These are phyloP conservation scores for Ascoidea rubescens DNA, from an alignment of 805 yeast species.

Conservation along the genomic window DNA sequence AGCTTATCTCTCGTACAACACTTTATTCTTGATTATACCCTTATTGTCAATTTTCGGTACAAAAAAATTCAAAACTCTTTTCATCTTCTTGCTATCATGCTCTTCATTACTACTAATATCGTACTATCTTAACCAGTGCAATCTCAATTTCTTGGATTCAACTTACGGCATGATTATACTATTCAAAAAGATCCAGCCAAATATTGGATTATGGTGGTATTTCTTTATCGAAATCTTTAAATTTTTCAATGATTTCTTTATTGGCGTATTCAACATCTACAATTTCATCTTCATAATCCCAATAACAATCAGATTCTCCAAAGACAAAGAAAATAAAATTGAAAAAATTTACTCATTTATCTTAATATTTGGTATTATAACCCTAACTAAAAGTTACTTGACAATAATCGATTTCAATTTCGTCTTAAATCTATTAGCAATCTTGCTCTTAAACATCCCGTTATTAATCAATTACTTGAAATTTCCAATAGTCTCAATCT, in stretches of 20 bases:
- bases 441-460: constrained; percentile 26
- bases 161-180: constrained; percentile 44
- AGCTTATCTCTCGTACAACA: constrained; percentile 15
- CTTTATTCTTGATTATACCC: too few species aligned
- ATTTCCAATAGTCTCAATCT: constrained; percentile 32
- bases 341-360: constrained; percentile 48
- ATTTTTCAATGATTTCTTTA: constrained; percentile 71
- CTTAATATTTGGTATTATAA: constrained; percentile 34
- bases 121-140: constrained; percentile 23
- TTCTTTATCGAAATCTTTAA: constrained; percentile 92
- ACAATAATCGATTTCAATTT: constrained; percentile 64
- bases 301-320: constrained; percentile 48
- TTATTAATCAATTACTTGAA: constrained; percentile 27
- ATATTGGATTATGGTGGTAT: constrained; percentile 98
- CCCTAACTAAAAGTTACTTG: constrained; percentile 75
- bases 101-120: too few species aligned
- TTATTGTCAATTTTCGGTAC: too few species aligned
- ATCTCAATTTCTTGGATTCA: constrained; percentile 31
- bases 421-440: constrained; percentile 31
- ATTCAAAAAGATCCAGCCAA: constrained; percentile 69
- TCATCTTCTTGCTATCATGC: too few species aligned
- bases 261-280: constrained; percentile 72
- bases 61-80: too few species aligned
- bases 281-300: constrained; percentile 57
- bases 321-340: constrained; percentile 13